phyloP scores from a whole-genome alignment of 257 asterid species.

The Fraxinus excelsior region DNA sequence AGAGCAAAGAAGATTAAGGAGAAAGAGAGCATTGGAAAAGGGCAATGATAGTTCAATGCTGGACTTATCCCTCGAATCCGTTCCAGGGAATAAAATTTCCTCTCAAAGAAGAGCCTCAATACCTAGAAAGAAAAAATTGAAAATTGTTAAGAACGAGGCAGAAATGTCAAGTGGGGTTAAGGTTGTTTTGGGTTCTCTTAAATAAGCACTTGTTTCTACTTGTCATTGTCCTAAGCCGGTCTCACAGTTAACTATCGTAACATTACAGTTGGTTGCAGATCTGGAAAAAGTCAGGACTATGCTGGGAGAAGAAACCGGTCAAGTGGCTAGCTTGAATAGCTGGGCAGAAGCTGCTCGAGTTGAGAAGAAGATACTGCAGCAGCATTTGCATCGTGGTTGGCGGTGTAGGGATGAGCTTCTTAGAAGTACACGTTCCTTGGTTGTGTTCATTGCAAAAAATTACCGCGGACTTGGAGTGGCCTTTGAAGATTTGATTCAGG shows the following conservation, averaged over 20 bases:
- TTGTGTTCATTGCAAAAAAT: conserved; percentile 69
- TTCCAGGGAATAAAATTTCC: conserved; percentile 24
- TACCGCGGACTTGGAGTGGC: conserved; percentile 83
- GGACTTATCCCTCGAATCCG: conserved; percentile 21
- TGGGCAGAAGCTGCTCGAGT: conserved; percentile 88
- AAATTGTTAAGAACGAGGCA: conserved; percentile 61
- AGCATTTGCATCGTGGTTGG: conserved; percentile 69
- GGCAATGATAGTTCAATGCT: conserved; percentile 21
- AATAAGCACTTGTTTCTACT: conserved; percentile 21
- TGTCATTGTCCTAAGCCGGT: conserved; percentile 7
- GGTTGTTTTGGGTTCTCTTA: conserved; percentile 50
- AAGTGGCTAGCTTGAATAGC: conserved; percentile 49
- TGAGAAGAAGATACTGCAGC: conserved; percentile 57
- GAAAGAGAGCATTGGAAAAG: conserved; percentile 40
- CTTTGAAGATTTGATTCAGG: conserved; percentile 87
- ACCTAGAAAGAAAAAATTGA: conserved; percentile 50
- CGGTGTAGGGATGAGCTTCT: conserved; percentile 82
- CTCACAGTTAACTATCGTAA: conserved; percentile 31
- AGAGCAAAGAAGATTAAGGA: conserved; percentile 57
- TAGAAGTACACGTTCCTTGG: conserved; percentile 67
- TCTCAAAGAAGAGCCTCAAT: conserved; percentile 30
- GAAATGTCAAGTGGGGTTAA: conserved; percentile 80
- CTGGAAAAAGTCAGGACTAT: conserved; percentile 58
- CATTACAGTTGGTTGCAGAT: conserved; percentile 64
- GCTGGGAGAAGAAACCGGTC: conserved; percentile 65